phyloP scores from a whole-genome alignment of 2,329 filamentous ascomycete species.

The Proliferodiscus dingleyae region DNA sequence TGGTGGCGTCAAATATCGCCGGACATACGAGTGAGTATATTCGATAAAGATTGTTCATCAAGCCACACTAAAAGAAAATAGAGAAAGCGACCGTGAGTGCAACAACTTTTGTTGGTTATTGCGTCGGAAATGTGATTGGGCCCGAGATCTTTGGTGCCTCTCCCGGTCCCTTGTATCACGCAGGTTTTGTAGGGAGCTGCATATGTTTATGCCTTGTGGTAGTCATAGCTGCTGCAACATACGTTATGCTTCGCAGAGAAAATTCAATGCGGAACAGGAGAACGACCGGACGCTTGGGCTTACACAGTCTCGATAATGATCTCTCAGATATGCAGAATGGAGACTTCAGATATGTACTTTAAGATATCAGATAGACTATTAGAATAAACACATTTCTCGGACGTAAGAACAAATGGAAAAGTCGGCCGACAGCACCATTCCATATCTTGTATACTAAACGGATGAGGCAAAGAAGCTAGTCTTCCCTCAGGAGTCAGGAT shows the following conservation, averaged over 20 bases:
- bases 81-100: slow-evolving; percentile 30
- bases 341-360: slow-evolving; percentile 15
- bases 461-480: no score
- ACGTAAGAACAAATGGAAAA: no score
- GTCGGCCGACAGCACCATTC: no score
- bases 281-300: not conserved
- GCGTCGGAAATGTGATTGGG: slow-evolving; percentile 33
- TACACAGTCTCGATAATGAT: slow-evolving; percentile 13
- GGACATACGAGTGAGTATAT: slow-evolving; percentile 28
- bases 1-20: slow-evolving; percentile 33
- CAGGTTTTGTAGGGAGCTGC: slow-evolving; percentile 15
- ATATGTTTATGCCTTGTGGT: slow-evolving; percentile 14
- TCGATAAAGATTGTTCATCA: not conserved
- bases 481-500: no score
- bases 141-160: slow-evolving; percentile 32
- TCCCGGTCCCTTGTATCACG: slow-evolving; percentile 12
- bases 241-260: slow-evolving; percentile 14
- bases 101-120: slow-evolving; percentile 33
- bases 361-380: not conserved
- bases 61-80: slow-evolving; percentile 2
- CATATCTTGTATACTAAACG: no score
- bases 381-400: no score
- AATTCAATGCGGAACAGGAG: slow-evolving; percentile 11
- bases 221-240: slow-evolving; percentile 9
- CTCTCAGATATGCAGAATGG: slow-evolving; percentile 15